phyloP scores from a whole-genome alignment of 2,329 filamentous ascomycete genomes.

The Colletotrichum sp. region DNA sequence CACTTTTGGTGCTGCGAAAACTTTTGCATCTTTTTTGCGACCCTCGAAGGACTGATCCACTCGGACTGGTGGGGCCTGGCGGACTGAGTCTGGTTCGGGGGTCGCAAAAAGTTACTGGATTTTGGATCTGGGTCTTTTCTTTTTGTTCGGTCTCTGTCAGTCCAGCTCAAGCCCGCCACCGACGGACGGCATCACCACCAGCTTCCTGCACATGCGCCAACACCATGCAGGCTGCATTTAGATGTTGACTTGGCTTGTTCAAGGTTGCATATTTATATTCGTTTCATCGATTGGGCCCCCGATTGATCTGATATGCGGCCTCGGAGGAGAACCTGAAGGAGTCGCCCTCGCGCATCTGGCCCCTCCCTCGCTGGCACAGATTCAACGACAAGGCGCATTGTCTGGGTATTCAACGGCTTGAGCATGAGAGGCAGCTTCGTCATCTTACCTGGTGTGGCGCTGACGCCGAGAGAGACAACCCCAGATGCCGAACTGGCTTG shows the following conservation, averaged over 20 bases:
- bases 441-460: not conserved
- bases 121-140: not conserved
- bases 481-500: not conserved
- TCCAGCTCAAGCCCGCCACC: not conserved
- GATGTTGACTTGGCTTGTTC: not conserved
- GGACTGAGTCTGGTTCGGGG: not conserved
- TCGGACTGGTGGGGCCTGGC: not conserved
- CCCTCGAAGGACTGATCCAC: not conserved
- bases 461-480: not conserved
- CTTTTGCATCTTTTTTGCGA: not conserved
- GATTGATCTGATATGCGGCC: not conserved
- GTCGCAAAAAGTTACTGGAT: not conserved
- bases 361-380: not conserved
- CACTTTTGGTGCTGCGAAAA: not conserved
- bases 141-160: not conserved
- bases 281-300: not conserved
- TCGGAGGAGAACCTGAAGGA: not conserved
- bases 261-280: not conserved
- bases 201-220: not conserved
- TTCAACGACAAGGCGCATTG: not conserved
- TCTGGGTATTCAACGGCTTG: fast-evolving
- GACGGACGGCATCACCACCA: not conserved
- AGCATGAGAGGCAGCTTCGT: not conserved
- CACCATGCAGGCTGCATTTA: not conserved
- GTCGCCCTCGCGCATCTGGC: not conserved